phyloP scores from a whole-genome alignment of 1,284 basidiomycete genomes.

The Cryptococcus floricola region DNA sequence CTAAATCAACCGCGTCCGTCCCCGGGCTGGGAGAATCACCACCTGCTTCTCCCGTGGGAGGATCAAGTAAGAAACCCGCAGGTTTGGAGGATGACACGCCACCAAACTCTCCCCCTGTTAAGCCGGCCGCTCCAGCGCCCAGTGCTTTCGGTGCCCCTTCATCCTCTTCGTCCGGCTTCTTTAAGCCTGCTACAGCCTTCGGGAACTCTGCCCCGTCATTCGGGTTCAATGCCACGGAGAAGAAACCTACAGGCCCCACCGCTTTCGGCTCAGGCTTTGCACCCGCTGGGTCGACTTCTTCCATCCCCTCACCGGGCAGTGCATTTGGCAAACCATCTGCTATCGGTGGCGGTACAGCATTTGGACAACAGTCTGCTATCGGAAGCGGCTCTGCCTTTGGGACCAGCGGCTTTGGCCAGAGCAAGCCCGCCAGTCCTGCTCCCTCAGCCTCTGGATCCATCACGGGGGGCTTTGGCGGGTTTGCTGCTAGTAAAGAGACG shows the following conservation, averaged over 20 bases:
- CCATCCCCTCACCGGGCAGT: conserved; percentile 12
- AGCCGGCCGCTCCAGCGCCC: conserved; percentile 4
- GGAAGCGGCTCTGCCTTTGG: neutral
- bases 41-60: conserved; percentile 26
- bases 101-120: conserved; percentile 15
- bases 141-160: neutral
- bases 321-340: conserved; percentile 16
- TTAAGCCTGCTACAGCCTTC: conserved; percentile 45
- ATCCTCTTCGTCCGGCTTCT: conserved; percentile 25
- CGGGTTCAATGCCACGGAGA: conserved; percentile 15
- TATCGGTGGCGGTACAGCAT: conserved; percentile 12
- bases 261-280: conserved; percentile 8
- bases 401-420: conserved; percentile 19
- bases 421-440: conserved; percentile 6
- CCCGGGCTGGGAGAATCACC: conserved; percentile 34
- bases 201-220: conserved; percentile 25
- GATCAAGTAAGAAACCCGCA: conserved; percentile 1
- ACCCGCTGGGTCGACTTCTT: conserved; percentile 1
- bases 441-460: conserved; percentile 17
- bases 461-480: conserved; percentile 41
- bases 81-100: conserved; percentile 25
- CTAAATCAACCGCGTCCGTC: conserved; percentile 13
- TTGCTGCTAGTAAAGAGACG: conserved; percentile 25
- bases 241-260: conserved; percentile 4
- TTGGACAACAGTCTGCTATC: conserved; percentile 26